Conservation (phyloP, 352 stramenopile species). For the Phytopythium mirpurense region DNA sequence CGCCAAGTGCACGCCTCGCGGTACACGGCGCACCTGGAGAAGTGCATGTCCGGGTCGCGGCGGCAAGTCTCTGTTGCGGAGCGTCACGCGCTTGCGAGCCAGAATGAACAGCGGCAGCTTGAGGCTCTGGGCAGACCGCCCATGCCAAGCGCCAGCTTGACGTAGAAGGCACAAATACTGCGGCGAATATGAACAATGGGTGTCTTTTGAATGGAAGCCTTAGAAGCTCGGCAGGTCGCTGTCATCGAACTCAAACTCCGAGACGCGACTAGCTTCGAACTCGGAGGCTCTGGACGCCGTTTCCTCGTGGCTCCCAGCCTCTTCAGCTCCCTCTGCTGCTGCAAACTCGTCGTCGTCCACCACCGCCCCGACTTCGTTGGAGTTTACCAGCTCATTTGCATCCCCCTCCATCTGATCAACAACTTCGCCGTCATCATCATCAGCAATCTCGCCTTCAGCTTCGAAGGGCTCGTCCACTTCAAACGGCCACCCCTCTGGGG, state of each 20-base stretch:
- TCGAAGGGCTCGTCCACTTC: slow-evolving; percentile 64
- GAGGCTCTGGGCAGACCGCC: slow-evolving; percentile 28
- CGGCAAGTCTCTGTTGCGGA: slow-evolving; percentile 36
- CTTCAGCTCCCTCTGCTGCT: slow-evolving; percentile 8
- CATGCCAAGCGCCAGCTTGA: slow-evolving; percentile 12
- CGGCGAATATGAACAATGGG: not conserved
- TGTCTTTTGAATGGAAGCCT: not conserved
- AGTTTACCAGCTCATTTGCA: slow-evolving; percentile 7
- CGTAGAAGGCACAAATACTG: slow-evolving; percentile 2
- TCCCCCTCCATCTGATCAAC: slow-evolving; percentile 10
- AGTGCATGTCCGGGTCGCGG: slow-evolving; percentile 56
- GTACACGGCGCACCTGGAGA: slow-evolving; percentile 70
- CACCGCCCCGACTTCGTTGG: not conserved
- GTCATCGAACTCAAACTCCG: slow-evolving; percentile 55
- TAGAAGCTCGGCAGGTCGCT: slow-evolving; percentile 52
- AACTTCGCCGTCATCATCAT: slow-evolving; percentile 10
- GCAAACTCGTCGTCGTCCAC: slow-evolving; percentile 8
- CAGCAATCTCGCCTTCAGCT: slow-evolving; percentile 18
- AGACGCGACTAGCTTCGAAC: slow-evolving; percentile 15
- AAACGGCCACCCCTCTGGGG: slow-evolving; percentile 71
- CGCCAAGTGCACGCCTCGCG: slow-evolving; percentile 65
- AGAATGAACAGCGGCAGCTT: slow-evolving; percentile 33
- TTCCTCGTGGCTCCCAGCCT: slow-evolving; percentile 7
- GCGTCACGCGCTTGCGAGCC: slow-evolving; percentile 24
- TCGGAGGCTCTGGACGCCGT: slow-evolving; percentile 7